A percentile compares a stretch with the other conserved stretches of the same genome.
These are phyloP conservation scores for Haplosporangium sp. DNA, from an alignment of 371 early-diverging fungal species.

Conservation along the genomic window DNA sequence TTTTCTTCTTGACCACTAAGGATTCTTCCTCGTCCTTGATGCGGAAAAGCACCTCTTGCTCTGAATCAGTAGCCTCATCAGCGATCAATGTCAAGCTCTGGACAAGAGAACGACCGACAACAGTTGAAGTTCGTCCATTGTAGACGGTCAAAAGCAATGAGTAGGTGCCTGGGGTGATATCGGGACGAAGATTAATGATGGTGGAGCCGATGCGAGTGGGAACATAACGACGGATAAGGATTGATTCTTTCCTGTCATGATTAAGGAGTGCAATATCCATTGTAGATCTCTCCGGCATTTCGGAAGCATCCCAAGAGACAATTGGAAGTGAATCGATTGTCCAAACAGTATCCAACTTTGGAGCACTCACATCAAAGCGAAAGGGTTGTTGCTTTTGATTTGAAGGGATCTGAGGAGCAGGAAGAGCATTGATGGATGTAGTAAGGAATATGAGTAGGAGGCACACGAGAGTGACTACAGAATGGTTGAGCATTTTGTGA, in stretches of 20 bases:
- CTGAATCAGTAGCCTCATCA: conserved; percentile 30
- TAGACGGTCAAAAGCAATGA: conserved; percentile 47
- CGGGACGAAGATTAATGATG: conserved; percentile 36
- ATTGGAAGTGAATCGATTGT: conserved; percentile 35
- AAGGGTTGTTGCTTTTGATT: conserved; percentile 9
- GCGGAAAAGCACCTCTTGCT: conserved; percentile 11
- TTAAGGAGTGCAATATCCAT: conserved; percentile 49
- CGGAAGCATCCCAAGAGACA: conserved; percentile 31
- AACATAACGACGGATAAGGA: conserved; percentile 51
- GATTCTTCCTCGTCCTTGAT: not conserved
- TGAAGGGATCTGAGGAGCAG: conserved; percentile 29
- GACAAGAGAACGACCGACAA: conserved; percentile 41
- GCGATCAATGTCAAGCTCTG: conserved; percentile 41
- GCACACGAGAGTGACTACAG: conserved; percentile 11
- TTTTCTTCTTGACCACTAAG: conserved; percentile 11
- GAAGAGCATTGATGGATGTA: conserved; percentile 38
- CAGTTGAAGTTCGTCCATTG: conserved; percentile 47
- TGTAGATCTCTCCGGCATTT: conserved; percentile 39
- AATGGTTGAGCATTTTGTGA: conserved; percentile 21
- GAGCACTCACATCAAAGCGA: conserved; percentile 40
- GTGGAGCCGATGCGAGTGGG: conserved; percentile 39
- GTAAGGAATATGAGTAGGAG: conserved; percentile 27
- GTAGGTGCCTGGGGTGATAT: conserved; percentile 37
- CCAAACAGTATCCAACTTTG: conserved; percentile 37
- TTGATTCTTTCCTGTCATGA: conserved; percentile 38